Evolutionary conservation across 371 early-diverging fungal genomes (phyloP), one percentile per base, ranked within the genome.

Genomic region (Sporodiniella umbellata): DNA sequence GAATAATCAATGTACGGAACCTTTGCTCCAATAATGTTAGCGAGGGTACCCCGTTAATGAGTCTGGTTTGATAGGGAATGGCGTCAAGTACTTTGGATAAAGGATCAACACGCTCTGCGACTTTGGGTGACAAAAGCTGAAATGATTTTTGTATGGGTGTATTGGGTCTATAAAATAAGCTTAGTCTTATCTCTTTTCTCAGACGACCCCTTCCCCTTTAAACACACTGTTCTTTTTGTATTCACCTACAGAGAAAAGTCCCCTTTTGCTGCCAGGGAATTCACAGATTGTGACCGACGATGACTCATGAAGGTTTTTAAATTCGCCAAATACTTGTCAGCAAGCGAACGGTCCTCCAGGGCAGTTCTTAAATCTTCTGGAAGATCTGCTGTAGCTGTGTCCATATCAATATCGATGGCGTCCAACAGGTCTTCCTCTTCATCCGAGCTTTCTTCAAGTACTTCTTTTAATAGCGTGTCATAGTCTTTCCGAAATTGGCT

Each of bases 1-100:
- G 84, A 44, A 87, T 83, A 30, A 70, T 68, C 19, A 81, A 64
- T 17, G 75, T 69, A 58, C 80, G 65, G 54, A 81, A 82, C 53
- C 75, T 72, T 56, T 78, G 78, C 49, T 85, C 84, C 11, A 85
- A 64, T n/a, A 66, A 48, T 0, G 75, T 76, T 24, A 83, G 60
- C 15, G 83, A 75, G 1, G 56, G 50, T 1, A 83, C 72, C 21
- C 83, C 83, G 54, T 83, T 81, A 33, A 83, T 74, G 4, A 77
- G 64, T 17, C 77, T 71, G 26, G 67, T 73, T 14, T 77, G 68
- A 45, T 72, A 70, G 17, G 71, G 69, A 5, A 72, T 57, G 37
- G 71, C 64, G 33, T 71, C 70, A n/a, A 73, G 42, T 22, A 68
- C 48, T 49, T 61, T 66, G n/a, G 67, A 66, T 4, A 71, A 24